Percentiles rank a stretch among this genome's conserved stretches.
Evolutionary conservation across 225 moss, liverwort and hornwort species (phyloP).

Genomic region (Asterella californica): DNA sequence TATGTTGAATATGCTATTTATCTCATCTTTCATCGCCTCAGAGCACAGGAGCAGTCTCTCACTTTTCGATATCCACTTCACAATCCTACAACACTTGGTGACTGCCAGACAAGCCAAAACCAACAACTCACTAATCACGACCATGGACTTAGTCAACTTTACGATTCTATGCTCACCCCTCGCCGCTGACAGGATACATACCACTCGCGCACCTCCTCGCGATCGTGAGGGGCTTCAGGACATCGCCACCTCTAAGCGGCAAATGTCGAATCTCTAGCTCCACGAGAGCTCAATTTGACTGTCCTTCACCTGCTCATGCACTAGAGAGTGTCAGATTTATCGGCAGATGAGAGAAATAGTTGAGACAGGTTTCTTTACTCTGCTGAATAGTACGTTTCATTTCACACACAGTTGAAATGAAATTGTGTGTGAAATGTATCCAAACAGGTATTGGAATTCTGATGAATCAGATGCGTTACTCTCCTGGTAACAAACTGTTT

Average conservation of each 20-base stretch:
- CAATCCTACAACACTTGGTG: background rate
- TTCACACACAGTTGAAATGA: background rate
- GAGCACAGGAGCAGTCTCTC: background rate
- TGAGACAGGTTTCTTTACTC: background rate
- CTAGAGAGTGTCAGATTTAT: background rate
- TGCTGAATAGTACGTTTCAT: background rate
- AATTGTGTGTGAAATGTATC: too few relatives aligned
- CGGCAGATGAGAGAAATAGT: background rate
- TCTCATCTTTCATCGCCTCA: background rate
- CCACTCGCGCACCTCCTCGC: background rate
- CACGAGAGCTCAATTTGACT: background rate
- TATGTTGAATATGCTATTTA: background rate
- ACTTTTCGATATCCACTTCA: constrained; percentile 6
- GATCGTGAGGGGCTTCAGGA: constrained; percentile 13
- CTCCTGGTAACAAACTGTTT: too few relatives aligned
- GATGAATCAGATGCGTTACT: too few relatives aligned
- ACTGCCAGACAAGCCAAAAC: background rate
- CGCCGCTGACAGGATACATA: background rate
- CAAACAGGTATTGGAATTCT: too few relatives aligned
- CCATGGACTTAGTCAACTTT: constrained; percentile 10
- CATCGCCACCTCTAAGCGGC: constrained; percentile 3
- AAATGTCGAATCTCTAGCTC: constrained; percentile 1
- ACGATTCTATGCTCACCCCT: background rate
- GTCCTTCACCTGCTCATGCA: constrained; percentile 5
- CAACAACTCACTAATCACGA: background rate